These are phyloP conservation scores for Pseudopithomyces chartarum DNA, from an alignment of 2,329 filamentous ascomycete genomes.

Conservation along the genomic window DNA sequence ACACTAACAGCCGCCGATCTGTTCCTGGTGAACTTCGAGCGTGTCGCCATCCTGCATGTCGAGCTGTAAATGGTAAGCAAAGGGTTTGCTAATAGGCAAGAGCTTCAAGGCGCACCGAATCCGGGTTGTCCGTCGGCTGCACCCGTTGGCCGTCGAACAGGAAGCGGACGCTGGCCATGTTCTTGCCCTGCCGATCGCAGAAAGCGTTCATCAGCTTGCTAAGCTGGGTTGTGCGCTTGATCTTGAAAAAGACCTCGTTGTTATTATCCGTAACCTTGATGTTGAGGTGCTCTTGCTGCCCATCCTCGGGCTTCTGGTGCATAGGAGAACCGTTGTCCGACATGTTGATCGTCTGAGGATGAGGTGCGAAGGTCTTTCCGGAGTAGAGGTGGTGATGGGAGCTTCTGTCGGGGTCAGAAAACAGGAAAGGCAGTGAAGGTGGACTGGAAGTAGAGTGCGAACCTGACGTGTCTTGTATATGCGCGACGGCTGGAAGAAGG, in stretches of 20 bases:
- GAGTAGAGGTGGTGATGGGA: slow-evolving; percentile 2
- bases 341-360: slow-evolving; percentile 27
- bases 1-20: slow-evolving; percentile 75
- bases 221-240: slow-evolving; percentile 93
- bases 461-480: slow-evolving; percentile 20
- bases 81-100: neutral
- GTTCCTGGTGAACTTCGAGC: slow-evolving; percentile 96
- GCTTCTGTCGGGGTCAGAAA: slow-evolving; percentile 21
- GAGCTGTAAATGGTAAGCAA: slow-evolving; percentile 62
- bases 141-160: slow-evolving; percentile 96
- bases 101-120: slow-evolving; percentile 72
- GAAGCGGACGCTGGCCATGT: slow-evolving; percentile 82
- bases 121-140: slow-evolving; percentile 85
- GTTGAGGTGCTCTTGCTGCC: slow-evolving; percentile 82
- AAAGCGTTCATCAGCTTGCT: slow-evolving; percentile 99
- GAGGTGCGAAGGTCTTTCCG: neutral
- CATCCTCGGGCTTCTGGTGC: slow-evolving; percentile 51
- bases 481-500: slow-evolving; percentile 15
- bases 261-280: slow-evolving; percentile 99
- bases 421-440: slow-evolving; percentile 19
- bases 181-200: slow-evolving; percentile 94
- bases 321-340: slow-evolving; percentile 51
- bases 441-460: slow-evolving; percentile 28
- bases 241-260: slow-evolving; percentile 99
- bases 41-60: slow-evolving; percentile 97